Evolutionary conservation across 768 basidiomycete genomes (phyloP).

Genomic region (Boletellus ananas): DNA sequence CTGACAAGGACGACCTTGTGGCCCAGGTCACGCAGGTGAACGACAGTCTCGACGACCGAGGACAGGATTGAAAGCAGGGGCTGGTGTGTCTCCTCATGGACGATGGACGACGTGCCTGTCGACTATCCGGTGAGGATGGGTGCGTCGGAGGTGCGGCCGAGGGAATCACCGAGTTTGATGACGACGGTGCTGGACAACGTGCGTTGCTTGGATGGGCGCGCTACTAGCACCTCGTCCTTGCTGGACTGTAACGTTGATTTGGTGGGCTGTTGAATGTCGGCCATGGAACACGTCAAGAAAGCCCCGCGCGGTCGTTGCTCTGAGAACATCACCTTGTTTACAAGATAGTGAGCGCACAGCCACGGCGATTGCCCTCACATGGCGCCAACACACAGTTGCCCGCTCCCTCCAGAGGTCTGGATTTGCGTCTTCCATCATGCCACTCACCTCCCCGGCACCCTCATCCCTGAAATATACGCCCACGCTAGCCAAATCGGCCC

Average conservation of each 20-base stretch:
- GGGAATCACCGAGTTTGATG: constrained; percentile 73
- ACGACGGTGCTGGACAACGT: constrained; percentile 61
- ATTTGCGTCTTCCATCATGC: constrained; percentile 20
- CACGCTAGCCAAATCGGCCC: constrained; percentile 9
- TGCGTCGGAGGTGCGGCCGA: not conserved
- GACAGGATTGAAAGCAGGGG: constrained; percentile 90
- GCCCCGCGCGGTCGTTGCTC: too few species aligned
- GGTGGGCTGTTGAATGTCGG: constrained; percentile 9
- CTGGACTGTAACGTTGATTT: constrained; percentile 2
- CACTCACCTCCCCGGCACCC: constrained; percentile 15
- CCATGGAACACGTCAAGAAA: constrained; percentile 1
- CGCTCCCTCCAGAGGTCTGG: constrained; percentile 25
- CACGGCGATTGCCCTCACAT: not conserved
- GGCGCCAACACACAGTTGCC: not conserved
- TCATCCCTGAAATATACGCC: constrained; percentile 24
- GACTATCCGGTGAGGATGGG: constrained; percentile 8
- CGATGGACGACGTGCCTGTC: constrained; percentile 88
- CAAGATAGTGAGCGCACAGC: too few species aligned
- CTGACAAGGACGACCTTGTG: constrained; percentile 95
- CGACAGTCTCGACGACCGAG: constrained; percentile 86
- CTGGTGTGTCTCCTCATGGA: constrained; percentile 90
- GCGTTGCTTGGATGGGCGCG: constrained; percentile 23
- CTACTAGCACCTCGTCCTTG: constrained; percentile 9
- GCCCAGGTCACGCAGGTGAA: constrained; percentile 69
- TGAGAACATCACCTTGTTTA: too few species aligned